Conservation (phyloP, 768 basidiomycete genomes). For the Russula sp. region DNA sequence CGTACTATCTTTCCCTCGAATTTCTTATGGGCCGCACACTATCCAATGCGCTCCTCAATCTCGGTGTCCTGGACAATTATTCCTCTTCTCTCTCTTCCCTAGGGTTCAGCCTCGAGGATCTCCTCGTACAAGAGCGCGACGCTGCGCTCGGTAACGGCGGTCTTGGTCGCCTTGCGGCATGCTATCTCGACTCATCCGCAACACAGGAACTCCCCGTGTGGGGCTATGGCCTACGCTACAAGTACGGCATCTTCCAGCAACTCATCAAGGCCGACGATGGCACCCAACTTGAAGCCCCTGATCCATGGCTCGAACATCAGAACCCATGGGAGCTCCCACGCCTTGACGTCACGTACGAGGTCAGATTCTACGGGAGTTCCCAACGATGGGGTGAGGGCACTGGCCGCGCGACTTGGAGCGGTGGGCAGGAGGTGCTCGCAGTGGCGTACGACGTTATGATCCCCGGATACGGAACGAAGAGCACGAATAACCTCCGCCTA, state of each 20-base stretch:
- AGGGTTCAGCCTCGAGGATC: constrained; percentile 87
- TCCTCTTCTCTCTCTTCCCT: constrained; percentile 63
- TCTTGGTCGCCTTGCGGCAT: constrained; percentile 92
- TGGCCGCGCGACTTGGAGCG: constrained; percentile 65
- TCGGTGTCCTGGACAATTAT: constrained; percentile 79
- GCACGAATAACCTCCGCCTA: constrained; percentile 84
- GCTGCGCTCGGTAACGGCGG: constrained; percentile 95
- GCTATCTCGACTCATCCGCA: constrained; percentile 92
- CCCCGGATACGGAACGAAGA: constrained; percentile 79
- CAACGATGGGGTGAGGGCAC: constrained; percentile 58
- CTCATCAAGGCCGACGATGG: constrained; percentile 81
- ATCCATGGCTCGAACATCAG: constrained; percentile 86
- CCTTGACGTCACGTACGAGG: constrained; percentile 77
- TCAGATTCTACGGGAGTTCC: constrained; percentile 86
- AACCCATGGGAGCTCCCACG: constrained; percentile 90
- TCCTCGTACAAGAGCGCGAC: constrained; percentile 87
- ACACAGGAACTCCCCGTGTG: constrained; percentile 89
- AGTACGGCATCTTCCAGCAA: constrained; percentile 95
- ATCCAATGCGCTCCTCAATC: constrained; percentile 82
- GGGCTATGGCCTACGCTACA: constrained; percentile 93
- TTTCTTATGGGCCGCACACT: constrained; percentile 84
- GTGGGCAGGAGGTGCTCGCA: constrained; percentile 91
- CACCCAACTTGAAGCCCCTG: constrained; percentile 80
- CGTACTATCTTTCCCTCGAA: constrained; percentile 95
- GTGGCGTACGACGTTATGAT: constrained; percentile 95